These are phyloP conservation scores for Trichoderma aggressivum DNA, from an alignment of 2,329 filamentous ascomycete genomes.

Conservation along the genomic window DNA sequence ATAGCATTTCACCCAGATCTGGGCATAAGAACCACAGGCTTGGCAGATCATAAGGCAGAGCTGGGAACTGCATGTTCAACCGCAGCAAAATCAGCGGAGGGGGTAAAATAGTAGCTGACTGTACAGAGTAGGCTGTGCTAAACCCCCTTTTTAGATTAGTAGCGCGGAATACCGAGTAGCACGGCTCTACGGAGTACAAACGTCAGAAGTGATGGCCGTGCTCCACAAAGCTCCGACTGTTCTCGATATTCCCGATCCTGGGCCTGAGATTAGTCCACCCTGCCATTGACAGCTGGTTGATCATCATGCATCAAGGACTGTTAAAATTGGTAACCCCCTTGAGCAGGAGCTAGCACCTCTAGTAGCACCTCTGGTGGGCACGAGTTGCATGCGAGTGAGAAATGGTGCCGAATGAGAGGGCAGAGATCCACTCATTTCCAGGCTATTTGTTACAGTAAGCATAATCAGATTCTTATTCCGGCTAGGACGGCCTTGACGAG, in stretches of 20 bases:
- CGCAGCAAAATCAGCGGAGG: neutral
- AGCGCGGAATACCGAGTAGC: neutral
- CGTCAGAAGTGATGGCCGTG: neutral
- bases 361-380: neutral
- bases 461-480: slow-evolving; percentile 9
- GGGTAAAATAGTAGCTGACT: neutral
- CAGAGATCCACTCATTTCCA: neutral
- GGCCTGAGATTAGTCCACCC: neutral
- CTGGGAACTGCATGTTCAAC: neutral
- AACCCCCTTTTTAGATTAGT: neutral
- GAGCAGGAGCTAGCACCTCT: neutral
- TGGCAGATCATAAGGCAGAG: neutral
- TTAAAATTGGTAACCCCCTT: neutral
- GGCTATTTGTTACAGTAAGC: slow-evolving; percentile 3
- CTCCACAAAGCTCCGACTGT: neutral
- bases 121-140: neutral
- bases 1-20: neutral
- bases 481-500: neutral
- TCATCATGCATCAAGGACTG: neutral
- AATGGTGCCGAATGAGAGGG: neutral
- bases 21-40: neutral
- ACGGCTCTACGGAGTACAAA: neutral
- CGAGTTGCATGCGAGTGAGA: neutral
- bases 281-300: neutral
- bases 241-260: neutral